Evolutionary conservation across 2,329 filamentous ascomycete genomes (phyloP).

Genomic region (Metarhizium robertsii): DNA sequence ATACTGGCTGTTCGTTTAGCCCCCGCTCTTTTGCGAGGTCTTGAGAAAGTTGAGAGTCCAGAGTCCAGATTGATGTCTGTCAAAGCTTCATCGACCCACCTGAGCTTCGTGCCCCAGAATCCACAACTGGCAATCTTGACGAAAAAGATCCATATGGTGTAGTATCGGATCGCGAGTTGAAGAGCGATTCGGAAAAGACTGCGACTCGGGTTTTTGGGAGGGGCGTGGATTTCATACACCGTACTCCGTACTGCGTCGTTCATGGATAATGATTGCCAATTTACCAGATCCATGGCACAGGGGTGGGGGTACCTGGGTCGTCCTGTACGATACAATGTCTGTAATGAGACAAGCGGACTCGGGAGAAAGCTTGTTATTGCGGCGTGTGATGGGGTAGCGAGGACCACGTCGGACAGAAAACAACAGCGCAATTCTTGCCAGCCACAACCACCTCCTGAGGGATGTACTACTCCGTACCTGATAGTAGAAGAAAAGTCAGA

Average conservation of each 20-base stretch:
- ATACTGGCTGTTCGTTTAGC: too few species aligned
- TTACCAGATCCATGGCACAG: background rate
- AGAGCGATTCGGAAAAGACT: background rate
- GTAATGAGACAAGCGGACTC: too few species aligned
- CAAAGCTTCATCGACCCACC: background rate
- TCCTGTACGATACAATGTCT: too few species aligned
- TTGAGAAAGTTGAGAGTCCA: too few species aligned
- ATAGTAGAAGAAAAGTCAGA: background rate
- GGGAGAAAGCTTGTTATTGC: background rate
- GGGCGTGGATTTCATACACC: too few species aligned
- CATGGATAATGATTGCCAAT: background rate
- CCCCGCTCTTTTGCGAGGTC: too few species aligned
- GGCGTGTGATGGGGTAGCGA: background rate
- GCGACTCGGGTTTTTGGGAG: background rate
- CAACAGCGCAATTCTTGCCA: too few species aligned
- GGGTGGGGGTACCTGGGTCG: background rate
- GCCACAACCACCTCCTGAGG: too few species aligned
- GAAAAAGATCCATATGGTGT: too few species aligned
- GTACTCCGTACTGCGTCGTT: background rate
- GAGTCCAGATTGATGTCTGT: background rate
- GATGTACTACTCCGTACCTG: too few species aligned
- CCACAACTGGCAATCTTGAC: background rate
- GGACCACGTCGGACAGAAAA: background rate
- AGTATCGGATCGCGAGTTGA: background rate
- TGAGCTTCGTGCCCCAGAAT: background rate